Evolutionary conservation across 2,329 filamentous ascomycete genomes (phyloP), one percentile per base, ranked within the genome.

Genomic region (Triangularia setosa): DNA sequence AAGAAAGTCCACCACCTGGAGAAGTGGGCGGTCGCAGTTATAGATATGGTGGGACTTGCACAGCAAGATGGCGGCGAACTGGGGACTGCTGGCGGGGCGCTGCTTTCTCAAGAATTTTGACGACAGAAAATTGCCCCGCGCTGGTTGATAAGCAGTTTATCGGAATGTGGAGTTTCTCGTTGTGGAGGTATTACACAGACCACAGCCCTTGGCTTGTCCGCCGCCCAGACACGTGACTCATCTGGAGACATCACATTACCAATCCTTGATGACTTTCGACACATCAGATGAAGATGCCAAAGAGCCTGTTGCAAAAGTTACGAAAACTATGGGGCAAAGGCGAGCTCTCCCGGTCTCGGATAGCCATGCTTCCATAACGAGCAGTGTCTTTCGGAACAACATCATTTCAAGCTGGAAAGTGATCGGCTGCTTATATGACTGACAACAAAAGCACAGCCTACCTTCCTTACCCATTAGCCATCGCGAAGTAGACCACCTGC

Each of bases 71-170:
- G n/a, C 24, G 23, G 33, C 24, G 33, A 21, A 25, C 33, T 35
- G 18, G 27, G 23, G 33, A 58, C 48, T 60, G 62, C 59, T 25
- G 60, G 69, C 65, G 69, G 68, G 68, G 69, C 65, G 69, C 56
- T 28, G 61, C 61, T 25, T 25, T 35, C 55, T 61, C 61, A 58
- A 67, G 64, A 70, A 68, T 67, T 71, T 71, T 66, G 53, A 60
- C 18, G 54, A 55, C 61, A 64, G 28, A 53, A 62, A 65, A 56
- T 70, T 68, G 70, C 70, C 70, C 70, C 70, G 69, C 70, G 69
- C 53, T 68, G 65, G 61, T 71, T 72, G 69, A 72, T 72, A 71
- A 70, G 68, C 69, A 44, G 60, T 58, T 69, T 70, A 71, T 70
- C 68, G 64, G 56, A 33, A 25, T 58, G 59, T 56, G 62, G 66